Percentiles rank a stretch among this genome's conserved stretches.
phyloP scores from a whole-genome alignment of 352 stramenopile genomes.

The Phytophthora idaei region DNA sequence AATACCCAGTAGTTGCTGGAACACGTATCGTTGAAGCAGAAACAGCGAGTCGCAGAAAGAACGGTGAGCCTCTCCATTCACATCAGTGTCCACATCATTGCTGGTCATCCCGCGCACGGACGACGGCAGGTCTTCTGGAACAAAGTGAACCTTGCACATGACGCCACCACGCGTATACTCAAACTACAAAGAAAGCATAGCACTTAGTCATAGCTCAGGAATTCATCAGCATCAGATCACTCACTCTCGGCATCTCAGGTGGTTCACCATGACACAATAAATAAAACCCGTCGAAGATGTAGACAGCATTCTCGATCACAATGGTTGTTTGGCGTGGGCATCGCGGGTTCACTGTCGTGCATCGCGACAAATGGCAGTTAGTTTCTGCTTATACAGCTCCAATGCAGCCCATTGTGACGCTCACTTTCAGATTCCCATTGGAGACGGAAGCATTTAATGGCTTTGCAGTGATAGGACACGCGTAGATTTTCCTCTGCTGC shows the following conservation, averaged over 20 bases:
- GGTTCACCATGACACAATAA: conserved; percentile 73
- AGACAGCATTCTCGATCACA: conserved; percentile 59
- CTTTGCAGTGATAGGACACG: conserved; percentile 68
- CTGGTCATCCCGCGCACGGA: conserved; percentile 40
- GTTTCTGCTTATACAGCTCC: background rate
- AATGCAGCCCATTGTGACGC: conserved; percentile 6
- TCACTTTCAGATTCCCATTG: conserved; percentile 84
- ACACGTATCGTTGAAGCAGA: conserved; percentile 76
- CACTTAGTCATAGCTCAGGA: background rate
- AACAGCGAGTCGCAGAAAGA: conserved; percentile 64
- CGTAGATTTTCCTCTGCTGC: conserved; percentile 55
- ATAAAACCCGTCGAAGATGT: conserved; percentile 89
- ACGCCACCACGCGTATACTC: conserved; percentile 81
- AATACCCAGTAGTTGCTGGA: conserved; percentile 78
- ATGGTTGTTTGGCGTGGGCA: conserved; percentile 77
- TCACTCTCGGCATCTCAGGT: conserved; percentile 62
- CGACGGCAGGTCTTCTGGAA: conserved; percentile 64
- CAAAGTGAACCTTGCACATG: conserved; percentile 80
- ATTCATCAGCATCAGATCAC: background rate
- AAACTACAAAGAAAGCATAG: conserved; percentile 51
- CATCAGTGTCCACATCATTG: conserved; percentile 31
- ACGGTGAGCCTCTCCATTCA: conserved; percentile 32
- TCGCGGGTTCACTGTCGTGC: conserved; percentile 72
- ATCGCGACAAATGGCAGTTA: background rate
- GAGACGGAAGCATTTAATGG: conserved; percentile 69